phyloP scores from a whole-genome alignment of 2,329 filamentous ascomycete genomes.

The Penicillium sp. region DNA sequence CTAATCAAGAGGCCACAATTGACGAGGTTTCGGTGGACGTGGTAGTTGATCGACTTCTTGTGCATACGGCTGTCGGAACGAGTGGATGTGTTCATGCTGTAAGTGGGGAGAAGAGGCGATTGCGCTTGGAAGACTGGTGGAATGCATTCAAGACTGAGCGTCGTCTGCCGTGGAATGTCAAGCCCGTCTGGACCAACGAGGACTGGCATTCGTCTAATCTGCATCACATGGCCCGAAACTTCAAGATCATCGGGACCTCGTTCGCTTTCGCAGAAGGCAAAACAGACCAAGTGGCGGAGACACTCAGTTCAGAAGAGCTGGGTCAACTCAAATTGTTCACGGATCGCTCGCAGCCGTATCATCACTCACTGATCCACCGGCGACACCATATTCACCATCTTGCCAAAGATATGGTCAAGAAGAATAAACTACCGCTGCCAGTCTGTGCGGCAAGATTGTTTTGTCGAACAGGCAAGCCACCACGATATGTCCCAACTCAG shows the following conservation, averaged over 20 bases:
- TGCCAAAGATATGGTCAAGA: conserved; percentile 24
- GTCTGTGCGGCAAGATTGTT: conserved; percentile 17
- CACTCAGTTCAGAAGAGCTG: conserved; percentile 10
- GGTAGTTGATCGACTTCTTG: conserved; percentile 27
- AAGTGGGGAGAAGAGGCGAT: conserved; percentile 24
- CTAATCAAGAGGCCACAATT: conserved; percentile 25
- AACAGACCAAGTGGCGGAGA: conserved; percentile 17
- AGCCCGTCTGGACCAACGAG: conserved; percentile 21
- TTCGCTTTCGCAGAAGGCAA: conserved; percentile 26
- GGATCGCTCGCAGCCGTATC: conserved; percentile 27
- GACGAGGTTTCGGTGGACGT: conserved; percentile 34
- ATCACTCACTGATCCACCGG: conserved; percentile 19
- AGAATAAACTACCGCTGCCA: conserved; percentile 17
- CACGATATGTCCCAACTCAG: not conserved
- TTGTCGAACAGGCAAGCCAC: conserved; percentile 23
- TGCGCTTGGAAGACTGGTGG: conserved; percentile 28
- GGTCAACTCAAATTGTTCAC: conserved; percentile 21
- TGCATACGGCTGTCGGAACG: conserved; percentile 23
- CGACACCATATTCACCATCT: conserved; percentile 26
- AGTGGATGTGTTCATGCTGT: conserved; percentile 29
- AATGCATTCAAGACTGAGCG: conserved; percentile 27
- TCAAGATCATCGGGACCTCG: conserved; percentile 30
- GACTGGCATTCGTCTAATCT: conserved; percentile 28
- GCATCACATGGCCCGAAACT: conserved; percentile 23
- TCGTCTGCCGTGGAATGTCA: conserved; percentile 25